Percentiles rank a stretch among this genome's conserved stretches.
phyloP scores from a whole-genome alignment of 768 basidiomycete species.

The Trametes cubensis region DNA sequence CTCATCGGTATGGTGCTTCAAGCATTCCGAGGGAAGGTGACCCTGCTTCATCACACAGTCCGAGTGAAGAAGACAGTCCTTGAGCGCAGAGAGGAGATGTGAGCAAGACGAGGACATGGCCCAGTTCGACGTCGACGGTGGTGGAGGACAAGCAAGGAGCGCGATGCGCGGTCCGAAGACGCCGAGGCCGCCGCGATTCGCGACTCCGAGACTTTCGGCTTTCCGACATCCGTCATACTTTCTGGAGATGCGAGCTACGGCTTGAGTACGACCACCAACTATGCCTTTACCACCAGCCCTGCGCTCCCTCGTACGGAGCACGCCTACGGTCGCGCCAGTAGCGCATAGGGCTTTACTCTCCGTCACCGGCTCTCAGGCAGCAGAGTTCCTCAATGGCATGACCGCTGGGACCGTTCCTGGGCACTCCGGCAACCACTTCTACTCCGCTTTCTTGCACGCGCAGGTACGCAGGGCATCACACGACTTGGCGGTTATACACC shows the following conservation, averaged over 20 bases:
- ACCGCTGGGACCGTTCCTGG: constrained; percentile 30
- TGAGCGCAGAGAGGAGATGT: constrained; percentile 74
- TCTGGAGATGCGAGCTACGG: background rate
- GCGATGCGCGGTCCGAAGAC: constrained; percentile 19
- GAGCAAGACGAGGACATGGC: constrained; percentile 82
- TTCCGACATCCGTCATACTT: background rate
- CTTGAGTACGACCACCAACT: background rate
- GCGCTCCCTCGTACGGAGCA: constrained; percentile 47
- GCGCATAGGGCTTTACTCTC: constrained; percentile 70
- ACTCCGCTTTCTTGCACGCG: constrained; percentile 34
- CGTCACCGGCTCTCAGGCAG: constrained; percentile 77
- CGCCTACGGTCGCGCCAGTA: constrained; percentile 56
- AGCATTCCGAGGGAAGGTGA: constrained; percentile 81
- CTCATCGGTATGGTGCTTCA: constrained; percentile 71
- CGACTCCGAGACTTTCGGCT: constrained; percentile 8
- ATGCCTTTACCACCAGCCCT: constrained; percentile 43
- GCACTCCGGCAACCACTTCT: constrained; percentile 26
- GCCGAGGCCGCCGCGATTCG: constrained; percentile 7
- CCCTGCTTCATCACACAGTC: constrained; percentile 86
- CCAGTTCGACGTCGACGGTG: background rate
- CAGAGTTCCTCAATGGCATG: constrained; percentile 62
- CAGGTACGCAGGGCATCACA: constrained; percentile 23
- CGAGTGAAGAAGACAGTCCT: constrained; percentile 80
- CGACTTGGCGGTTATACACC: background rate
- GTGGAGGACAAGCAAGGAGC: constrained; percentile 13